Evolutionary conservation across 192 early-diverging fungal species (phyloP), one percentile per base, ranked within the genome.

Genomic region (Linnemannia elongata): DNA sequence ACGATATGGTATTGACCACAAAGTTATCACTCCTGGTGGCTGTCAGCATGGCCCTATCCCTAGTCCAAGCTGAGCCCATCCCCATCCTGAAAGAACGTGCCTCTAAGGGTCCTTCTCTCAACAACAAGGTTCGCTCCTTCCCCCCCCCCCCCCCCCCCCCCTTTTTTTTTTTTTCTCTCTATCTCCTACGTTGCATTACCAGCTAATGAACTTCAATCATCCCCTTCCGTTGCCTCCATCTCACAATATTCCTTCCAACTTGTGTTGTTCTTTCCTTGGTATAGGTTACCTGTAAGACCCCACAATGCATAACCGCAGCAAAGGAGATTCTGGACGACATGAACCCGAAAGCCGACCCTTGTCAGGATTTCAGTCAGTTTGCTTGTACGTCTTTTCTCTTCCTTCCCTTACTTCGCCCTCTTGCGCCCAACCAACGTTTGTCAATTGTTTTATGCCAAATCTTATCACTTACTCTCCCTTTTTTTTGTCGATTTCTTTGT

Each of bases 351-450:
- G 88, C 77, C 4, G 90, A 94, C 86, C 93, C 94, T 8, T 94
- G 94, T 57, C 75, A 88, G 20, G 93, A 94, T 79, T 94, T 94
- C 79, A 93, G 90, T 79, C 85, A 91, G 70, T 94, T 86, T 81
- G 82, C 88, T 52, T 92, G 93, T 93, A 91, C 75, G 74, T 72
- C 42, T n/a, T 63, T 6, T 52, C 10, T 27, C 76, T 35, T 41
- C 5, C 12, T 24, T 42, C 4, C 35, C 24, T 72, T 41, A 0
- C 12, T 24, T 42, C 4, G 15, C 24, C 44, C 38, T n/a, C 70
- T 5, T 22, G 18, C 17, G 18, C 49, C 18, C 47, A 20, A 4
- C 0, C 49, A 10, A 10, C 24, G 13, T 7, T 39, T 4, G 13
- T 41, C 36, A 72, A 4, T 33, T 72, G 1, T 41, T 41, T 7